Evolutionary conservation across 2,329 filamentous ascomycete genomes (phyloP), one percentile per base, ranked within the genome.

Genomic region (Chaetomiaceae sp.): DNA sequence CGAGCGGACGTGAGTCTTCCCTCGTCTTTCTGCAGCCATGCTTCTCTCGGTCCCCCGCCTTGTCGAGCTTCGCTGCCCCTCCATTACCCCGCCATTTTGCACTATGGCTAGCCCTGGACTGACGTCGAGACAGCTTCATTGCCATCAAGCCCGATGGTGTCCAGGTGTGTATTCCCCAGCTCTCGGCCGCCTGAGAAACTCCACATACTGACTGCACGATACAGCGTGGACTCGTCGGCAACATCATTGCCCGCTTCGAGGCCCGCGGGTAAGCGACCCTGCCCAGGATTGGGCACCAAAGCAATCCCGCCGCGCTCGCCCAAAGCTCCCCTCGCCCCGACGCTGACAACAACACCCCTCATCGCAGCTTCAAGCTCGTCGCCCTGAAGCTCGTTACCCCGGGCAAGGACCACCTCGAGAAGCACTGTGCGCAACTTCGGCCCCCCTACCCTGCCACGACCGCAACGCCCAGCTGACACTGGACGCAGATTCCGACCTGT

Each of bases 91-190:
- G 50, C 50, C 47, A 47, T 54, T 33, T 42, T 15, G 20, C 9
- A 9, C 22, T 24, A 6, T 27, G 38, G 17, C n/a, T 17, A 54
- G 22, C 36, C 57, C 42, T 19, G 22, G 10, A 33, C 47, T 51
- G 36, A 58, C 49, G 32, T 35, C 9, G n/a, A 36, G 42, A 51
- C 65, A 97, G 91, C 78, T 97, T 97, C 87, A 97, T 97, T 81
- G 93, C 93, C 70, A 88, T 98, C 83, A 98, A 98, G 89, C 93
- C 91, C 64, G 93, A 97, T 76, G 93, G 93, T 72, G 93, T 97
- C 76, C 93, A 96, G 84, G 89, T 95, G 84, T 61, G 74, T 51
- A 37, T 10, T 9, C 12, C n/a, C 18, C 5, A 9, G 12, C 6
- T 22, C 6, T 42, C 19, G 17, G 6, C 18, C 27, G 5, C 20